These are phyloP conservation scores for barrel medic (Medicago truncatula) DNA, from an alignment of 306 rosid species.

Conservation along the genomic window DNA sequence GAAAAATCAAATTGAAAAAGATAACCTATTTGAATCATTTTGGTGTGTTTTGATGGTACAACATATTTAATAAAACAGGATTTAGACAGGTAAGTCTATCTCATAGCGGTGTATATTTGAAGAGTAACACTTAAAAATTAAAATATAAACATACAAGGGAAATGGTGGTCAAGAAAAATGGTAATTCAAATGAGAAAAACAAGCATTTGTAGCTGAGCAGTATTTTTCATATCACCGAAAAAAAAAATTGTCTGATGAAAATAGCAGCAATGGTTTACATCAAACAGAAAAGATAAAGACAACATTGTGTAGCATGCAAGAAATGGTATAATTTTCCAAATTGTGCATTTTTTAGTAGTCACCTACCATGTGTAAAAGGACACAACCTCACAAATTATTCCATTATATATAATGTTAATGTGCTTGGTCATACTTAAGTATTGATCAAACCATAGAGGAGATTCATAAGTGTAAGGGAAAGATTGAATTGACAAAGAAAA, in stretches of 20 bases:
- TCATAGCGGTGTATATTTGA: background rate
- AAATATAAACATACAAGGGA: constrained; percentile 8
- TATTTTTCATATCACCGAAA: constrained; percentile 46
- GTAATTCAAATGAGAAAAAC: constrained; percentile 16
- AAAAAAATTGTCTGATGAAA: constrained; percentile 37
- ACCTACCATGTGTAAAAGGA: constrained; percentile 62
- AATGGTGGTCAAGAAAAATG: constrained; percentile 26
- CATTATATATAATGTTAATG: constrained; percentile 42
- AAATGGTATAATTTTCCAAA: constrained; percentile 42
- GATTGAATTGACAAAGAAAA: constrained; percentile 34
- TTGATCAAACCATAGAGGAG: constrained; percentile 21
- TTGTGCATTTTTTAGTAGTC: constrained; percentile 41
- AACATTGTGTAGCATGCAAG: constrained; percentile 68
- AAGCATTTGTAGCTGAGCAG: constrained; percentile 48
- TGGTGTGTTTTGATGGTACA: constrained; percentile 12
- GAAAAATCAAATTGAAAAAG: constrained; percentile 44
- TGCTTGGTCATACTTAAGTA: constrained; percentile 32
- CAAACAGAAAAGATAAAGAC: constrained; percentile 36
- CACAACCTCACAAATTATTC: constrained; percentile 50
- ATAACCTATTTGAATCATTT: constrained; percentile 47
- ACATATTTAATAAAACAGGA: background rate
- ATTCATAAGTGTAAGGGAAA: constrained; percentile 28
- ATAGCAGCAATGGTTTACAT: constrained; percentile 34
- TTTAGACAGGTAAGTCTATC: constrained; percentile 12
- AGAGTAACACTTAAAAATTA: constrained; percentile 9